Base-by-base conservation (phyloP, 169 alveolate genomes). In the Plasmodium yoelii region DNA sequence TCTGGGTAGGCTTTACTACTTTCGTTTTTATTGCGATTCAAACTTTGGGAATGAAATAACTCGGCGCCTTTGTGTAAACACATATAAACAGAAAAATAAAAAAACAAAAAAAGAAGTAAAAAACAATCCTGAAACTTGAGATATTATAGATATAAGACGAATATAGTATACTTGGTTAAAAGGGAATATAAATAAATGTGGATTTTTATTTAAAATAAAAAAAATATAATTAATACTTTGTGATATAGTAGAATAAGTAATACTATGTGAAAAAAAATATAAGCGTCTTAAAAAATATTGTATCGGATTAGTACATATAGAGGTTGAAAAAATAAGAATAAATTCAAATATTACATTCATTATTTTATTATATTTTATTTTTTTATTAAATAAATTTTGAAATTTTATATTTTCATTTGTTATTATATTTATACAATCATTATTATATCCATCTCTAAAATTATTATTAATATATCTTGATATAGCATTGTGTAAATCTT, bases 341-440 rank as follows among this genome's bases (percentile, higher is more conserved):
- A 82, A 82, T 61, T 82, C 90, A 2, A 82, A 34, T 26, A 82
- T 8, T 47, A 82, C 90, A 24, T 82, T 18, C 68, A 82, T 65
- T 47, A 82, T 26, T 56, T 67, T 73, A 49, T 82, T 82, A 47
- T 67, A 67, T n/a, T 82, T 67, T 19, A 64, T 64, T 59, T 56
- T 82, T 18, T 67, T 24, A 82, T 67, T 82, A 68, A 82, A 82
- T 15, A 34, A 61, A 82, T 68, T 28, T 28, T 39, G n/a, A 68
- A 53, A 34, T 55, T 65, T 56, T 26, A 82, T 39, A 67, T 82
- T 82, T 53, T 65, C 86, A 55, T 71, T 82, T 13, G 63, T 69
- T 28, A 68, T 84, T 57, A 82, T 28, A 68, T 82, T 70, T n/a
- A 82, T 82, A 69, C 90, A 82, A 72, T 82, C 90, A 67, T 82